Conservation (phyloP, 2,329 filamentous ascomycete genomes). For the Claviceps spartinae region DNA sequence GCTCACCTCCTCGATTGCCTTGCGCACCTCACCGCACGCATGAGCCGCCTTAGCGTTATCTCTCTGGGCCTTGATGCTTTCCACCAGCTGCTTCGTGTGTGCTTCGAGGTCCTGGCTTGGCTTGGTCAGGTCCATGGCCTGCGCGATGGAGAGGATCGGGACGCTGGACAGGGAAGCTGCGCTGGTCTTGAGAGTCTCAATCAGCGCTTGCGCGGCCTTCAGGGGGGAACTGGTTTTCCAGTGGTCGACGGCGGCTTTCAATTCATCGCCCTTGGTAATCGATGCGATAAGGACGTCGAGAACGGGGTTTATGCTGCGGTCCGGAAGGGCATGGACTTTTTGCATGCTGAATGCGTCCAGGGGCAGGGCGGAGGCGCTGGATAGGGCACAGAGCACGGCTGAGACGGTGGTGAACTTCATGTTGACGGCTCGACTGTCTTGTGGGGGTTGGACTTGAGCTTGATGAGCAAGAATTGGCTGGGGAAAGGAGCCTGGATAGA, state of each 20-base stretch:
- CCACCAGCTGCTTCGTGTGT: not conserved
- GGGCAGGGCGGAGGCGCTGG: too few relatives aligned
- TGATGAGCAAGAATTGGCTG: too few relatives aligned
- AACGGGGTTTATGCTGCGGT: not conserved
- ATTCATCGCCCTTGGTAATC: not conserved
- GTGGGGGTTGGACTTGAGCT: too few relatives aligned
- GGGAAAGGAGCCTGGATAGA: too few relatives aligned
- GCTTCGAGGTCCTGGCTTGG: not conserved
- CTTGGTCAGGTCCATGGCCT: not conserved
- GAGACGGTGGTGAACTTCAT: too few relatives aligned
- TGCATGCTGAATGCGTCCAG: not conserved
- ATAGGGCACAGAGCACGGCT: too few relatives aligned
- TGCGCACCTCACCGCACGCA: not conserved
- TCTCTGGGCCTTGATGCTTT: not conserved
- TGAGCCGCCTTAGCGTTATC: not conserved
- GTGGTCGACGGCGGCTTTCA: not conserved
- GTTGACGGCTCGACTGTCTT: too few relatives aligned
- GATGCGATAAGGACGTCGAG: not conserved
- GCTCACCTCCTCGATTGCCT: not conserved
- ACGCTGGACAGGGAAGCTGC: not conserved
- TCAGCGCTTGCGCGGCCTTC: not conserved
- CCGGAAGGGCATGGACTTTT: not conserved
- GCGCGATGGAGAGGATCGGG: not conserved
- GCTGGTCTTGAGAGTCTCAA: not conserved
- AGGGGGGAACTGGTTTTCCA: not conserved